Percentiles rank a stretch among this genome's conserved stretches.
Conservation (phyloP, 495 filamentous ascomycete species). For the Stereocaulon alpinum region DNA sequence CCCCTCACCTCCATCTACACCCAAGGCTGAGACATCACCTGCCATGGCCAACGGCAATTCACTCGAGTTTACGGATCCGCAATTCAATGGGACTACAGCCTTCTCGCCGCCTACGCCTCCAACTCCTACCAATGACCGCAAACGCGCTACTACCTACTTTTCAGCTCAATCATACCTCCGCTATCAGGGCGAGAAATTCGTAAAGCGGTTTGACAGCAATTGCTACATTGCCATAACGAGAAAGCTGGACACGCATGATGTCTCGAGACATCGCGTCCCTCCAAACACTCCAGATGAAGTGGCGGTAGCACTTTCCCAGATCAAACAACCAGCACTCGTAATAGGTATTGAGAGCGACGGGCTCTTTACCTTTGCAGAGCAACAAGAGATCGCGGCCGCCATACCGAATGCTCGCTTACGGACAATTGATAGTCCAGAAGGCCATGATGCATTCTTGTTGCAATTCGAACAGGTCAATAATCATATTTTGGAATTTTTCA, state of each 20-base stretch:
- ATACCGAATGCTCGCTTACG: conserved; percentile 70
- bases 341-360: conserved; percentile 92
- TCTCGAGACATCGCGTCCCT: conserved; percentile 58
- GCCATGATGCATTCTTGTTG: conserved; percentile 91
- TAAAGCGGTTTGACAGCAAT: conserved; percentile 92
- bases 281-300: conserved; percentile 42
- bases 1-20: conserved; percentile 23
- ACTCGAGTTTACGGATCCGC: conserved; percentile 52
- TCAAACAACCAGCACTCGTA: conserved; percentile 80
- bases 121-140: conserved; percentile 23
- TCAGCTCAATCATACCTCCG: conserved; percentile 95
- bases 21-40: conserved; percentile 21
- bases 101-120: conserved; percentile 24
- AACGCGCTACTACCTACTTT: conserved; percentile 73
- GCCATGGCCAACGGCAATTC: conserved; percentile 19
- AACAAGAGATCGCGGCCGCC: conserved; percentile 75
- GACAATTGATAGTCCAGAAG: conserved; percentile 85
- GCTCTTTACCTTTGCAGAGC: conserved; percentile 92
- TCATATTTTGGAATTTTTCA: conserved; percentile 76
- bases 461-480: conserved; percentile 95
- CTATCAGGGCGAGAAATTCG: conserved; percentile 96
- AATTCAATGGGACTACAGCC: conserved; percentile 61
- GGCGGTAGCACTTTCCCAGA: conserved; percentile 60
- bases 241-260: conserved; percentile 97
- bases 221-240: conserved; percentile 98